Conservation (phyloP, 352 stramenopile species). For the Globisporangium takayamanum region DNA sequence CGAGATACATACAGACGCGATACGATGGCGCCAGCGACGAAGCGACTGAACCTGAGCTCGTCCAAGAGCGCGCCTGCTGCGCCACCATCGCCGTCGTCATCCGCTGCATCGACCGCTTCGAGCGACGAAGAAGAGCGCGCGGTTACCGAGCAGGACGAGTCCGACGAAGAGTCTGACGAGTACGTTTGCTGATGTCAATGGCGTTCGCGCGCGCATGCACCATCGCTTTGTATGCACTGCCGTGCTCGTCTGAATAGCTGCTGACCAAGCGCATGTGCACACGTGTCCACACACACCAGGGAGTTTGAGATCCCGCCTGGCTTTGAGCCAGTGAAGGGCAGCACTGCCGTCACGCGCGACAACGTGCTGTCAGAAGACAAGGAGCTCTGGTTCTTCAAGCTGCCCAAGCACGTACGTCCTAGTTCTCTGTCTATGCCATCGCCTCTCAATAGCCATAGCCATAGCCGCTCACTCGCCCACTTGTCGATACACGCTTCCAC, state of each 20-base stretch:
- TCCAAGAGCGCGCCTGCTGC: constrained; percentile 14
- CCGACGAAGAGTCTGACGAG: constrained; percentile 48
- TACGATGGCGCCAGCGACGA: constrained; percentile 50
- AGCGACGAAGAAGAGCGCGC: constrained; percentile 25
- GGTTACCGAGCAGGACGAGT: constrained; percentile 19
- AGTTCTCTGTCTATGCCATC: background rate
- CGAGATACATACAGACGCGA: background rate
- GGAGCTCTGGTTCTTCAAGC: constrained; percentile 85
- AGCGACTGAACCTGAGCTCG: constrained; percentile 62
- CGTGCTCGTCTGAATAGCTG: constrained; percentile 1
- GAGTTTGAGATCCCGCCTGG: constrained; percentile 77
- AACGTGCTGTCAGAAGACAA: constrained; percentile 58
- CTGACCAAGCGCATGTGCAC: background rate
- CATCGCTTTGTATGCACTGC: background rate
- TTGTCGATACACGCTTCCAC: constrained; percentile 6
- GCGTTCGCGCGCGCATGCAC: background rate
- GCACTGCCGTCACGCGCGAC: constrained; percentile 50
- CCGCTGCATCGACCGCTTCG: constrained; percentile 27
- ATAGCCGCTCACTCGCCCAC: background rate
- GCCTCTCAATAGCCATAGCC: background rate
- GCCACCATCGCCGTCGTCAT: constrained; percentile 12
- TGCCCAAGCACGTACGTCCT: constrained; percentile 66
- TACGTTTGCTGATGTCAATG: constrained; percentile 13
- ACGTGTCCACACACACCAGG: constrained; percentile 14
- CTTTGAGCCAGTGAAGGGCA: constrained; percentile 61